Conservation (phyloP, 2,329 filamentous ascomycete species). For the Aureobasidium melanogenum region DNA sequence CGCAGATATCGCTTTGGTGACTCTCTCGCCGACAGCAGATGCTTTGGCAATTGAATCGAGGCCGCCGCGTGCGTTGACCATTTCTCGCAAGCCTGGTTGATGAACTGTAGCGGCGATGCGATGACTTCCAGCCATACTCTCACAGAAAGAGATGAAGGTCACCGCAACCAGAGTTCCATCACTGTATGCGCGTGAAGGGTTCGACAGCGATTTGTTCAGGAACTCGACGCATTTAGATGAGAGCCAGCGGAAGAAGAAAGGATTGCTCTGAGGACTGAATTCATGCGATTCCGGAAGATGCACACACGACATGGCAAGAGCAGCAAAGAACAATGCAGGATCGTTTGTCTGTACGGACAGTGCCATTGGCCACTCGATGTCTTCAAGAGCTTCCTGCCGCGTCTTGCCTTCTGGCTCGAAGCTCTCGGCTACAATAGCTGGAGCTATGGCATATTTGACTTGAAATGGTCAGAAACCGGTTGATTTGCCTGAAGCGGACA, state of each 20-base stretch:
- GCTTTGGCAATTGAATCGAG: not conserved
- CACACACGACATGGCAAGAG: not conserved
- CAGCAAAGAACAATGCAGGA: constrained; percentile 1
- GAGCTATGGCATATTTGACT: constrained; percentile 10
- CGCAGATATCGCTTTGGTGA: not conserved
- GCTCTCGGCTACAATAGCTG: constrained; percentile 1
- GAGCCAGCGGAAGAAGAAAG: constrained; percentile 9
- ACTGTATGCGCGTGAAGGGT: not conserved
- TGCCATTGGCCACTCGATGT: constrained; percentile 8
- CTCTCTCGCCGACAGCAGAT: not conserved
- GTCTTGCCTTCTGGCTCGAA: constrained; percentile 7
- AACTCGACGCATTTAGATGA: constrained; percentile 3
- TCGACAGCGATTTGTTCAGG: not conserved
- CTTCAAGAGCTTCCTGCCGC: constrained; percentile 4
- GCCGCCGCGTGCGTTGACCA: constrained; percentile 4
- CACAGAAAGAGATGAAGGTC: constrained; percentile 3
- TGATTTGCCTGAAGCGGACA: not conserved
- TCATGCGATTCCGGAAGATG: constrained; percentile 3
- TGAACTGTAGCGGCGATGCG: not conserved
- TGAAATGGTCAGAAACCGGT: not conserved
- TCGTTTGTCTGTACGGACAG: constrained; percentile 6
- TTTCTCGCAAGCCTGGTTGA: not conserved
- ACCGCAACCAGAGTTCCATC: not conserved
- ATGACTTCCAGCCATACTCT: not conserved
- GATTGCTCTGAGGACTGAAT: not conserved